Evolutionary conservation across 1,284 basidiomycete genomes (phyloP), one percentile per base, ranked within the genome.

Genomic region (Trichosporon sp.): DNA sequence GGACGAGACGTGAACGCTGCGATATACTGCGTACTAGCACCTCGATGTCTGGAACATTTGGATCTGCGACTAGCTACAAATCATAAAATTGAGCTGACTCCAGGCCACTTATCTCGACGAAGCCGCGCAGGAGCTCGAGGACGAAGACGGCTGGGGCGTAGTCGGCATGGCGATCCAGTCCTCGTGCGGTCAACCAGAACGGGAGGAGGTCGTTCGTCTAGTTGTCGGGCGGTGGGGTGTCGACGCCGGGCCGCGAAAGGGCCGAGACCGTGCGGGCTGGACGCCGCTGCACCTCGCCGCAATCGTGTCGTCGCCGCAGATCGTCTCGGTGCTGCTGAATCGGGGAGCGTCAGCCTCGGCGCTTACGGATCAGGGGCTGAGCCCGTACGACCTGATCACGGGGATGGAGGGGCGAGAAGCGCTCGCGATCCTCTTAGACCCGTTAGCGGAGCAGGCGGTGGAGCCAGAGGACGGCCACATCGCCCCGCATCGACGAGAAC

Each of bases 211-310:
- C 65, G 89, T 95, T 1, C 83, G 92, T 59, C 79, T 92, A 49
- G 82, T 96, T 34, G 86, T 92, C 16, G 84, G 86, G 54, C 87
- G 92, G 73, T 90, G 92, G 56, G 88, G 91, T 2, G 65, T 74
- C 5, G 64, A 65, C 8, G 64, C 66, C 4, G 76, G 75, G 13
- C 73, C 71, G 8, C 61, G 73, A 34, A 61, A 56, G 7, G 72
- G 73, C 1, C 66, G 70, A 33, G 73, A 75, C 65, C 61, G 63
- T 92, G 91, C 86, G 64, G 94, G 95, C 44, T 98, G 95, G 95
- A 94, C 92, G 3, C 88, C 95, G 1, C 83, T 99, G n/a, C 95
- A 97, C 76, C 90, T 95, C 82, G 93, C 95, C 10, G 90, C 89
- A 14, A 81, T 97, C 62, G 83, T 92, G 56, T 89, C 92, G 13